Conservation (phyloP, 257 asterid species). For the Petrea volubilis region DNA sequence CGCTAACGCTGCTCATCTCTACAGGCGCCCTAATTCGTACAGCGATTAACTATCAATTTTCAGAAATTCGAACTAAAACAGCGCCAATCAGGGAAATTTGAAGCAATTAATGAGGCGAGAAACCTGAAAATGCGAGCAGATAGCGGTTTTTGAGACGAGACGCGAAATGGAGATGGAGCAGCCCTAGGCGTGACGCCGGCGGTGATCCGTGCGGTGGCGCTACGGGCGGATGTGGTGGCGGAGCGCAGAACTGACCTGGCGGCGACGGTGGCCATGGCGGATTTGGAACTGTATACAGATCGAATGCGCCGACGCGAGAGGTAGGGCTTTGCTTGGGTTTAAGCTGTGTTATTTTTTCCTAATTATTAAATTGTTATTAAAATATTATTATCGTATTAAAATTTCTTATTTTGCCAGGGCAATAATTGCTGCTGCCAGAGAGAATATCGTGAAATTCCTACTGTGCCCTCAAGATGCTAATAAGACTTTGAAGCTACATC, state of each 20-base stretch:
- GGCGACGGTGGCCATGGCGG: constrained; percentile 37
- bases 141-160: constrained; percentile 50
- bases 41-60: background rate
- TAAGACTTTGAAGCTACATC: background rate
- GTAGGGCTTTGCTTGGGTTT: constrained; percentile 47
- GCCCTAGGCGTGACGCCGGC: constrained; percentile 34
- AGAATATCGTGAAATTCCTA: background rate
- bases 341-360: background rate
- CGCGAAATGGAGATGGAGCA: constrained; percentile 37
- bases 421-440: constrained; percentile 16
- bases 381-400: background rate
- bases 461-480: constrained; percentile 10
- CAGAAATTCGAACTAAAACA: background rate
- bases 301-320: constrained; percentile 15
- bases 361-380: background rate
- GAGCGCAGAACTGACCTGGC: constrained; percentile 41
- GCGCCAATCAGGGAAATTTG: background rate
- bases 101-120: background rate
- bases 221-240: constrained; percentile 37
- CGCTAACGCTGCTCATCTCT: constrained; percentile 62
- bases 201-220: constrained; percentile 37
- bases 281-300: background rate
- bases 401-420: background rate
- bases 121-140: constrained; percentile 78
- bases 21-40: constrained; percentile 60